Percentiles rank a stretch among this genome's conserved stretches.
Conservation (phyloP, 1,284 basidiomycete species). For the Tilletia horrida region DNA sequence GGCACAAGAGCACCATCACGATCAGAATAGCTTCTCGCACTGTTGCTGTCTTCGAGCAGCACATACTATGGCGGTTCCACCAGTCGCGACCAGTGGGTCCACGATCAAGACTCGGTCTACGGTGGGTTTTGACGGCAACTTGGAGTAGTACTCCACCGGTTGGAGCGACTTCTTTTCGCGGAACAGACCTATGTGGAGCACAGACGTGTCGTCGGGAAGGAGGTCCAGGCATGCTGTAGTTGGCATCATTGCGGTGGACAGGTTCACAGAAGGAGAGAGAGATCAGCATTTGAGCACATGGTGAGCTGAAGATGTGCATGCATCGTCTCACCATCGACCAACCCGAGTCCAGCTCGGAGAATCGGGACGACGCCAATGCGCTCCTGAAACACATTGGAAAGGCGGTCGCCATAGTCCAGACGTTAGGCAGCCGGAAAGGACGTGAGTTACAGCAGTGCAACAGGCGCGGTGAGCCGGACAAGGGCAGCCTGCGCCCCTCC, state of each 20-base stretch:
- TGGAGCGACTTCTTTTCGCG: slow-evolving; percentile 84
- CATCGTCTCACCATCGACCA: slow-evolving; percentile 65
- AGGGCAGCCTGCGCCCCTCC: too few species aligned
- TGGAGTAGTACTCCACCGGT: slow-evolving; percentile 76
- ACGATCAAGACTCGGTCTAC: slow-evolving; percentile 80
- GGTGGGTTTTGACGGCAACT: slow-evolving; percentile 72
- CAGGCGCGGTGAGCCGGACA: too few species aligned
- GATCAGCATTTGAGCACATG: neutral
- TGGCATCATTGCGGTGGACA: neutral
- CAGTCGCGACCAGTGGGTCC: slow-evolving; percentile 86
- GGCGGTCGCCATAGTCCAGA: too few species aligned
- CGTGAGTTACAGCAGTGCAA: too few species aligned
- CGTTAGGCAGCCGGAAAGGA: too few species aligned
- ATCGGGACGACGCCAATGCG: slow-evolving; percentile 84
- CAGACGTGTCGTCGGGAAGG: slow-evolving; percentile 74
- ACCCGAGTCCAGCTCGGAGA: slow-evolving; percentile 86
- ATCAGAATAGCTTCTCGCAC: too few species aligned
- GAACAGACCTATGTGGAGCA: slow-evolving; percentile 86
- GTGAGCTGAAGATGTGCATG: neutral
- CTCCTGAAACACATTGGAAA: slow-evolving; percentile 41
- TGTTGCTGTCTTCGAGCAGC: slow-evolving; percentile 13
- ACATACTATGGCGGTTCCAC: slow-evolving; percentile 74
- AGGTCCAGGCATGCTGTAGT: slow-evolving; percentile 65
- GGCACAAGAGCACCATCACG: too few species aligned
- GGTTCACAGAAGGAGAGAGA: neutral